A percentile compares a stretch with the other conserved stretches of the same genome.
Conservation (phyloP, 1,284 basidiomycete genomes). For the Trichosporon ovoides region DNA sequence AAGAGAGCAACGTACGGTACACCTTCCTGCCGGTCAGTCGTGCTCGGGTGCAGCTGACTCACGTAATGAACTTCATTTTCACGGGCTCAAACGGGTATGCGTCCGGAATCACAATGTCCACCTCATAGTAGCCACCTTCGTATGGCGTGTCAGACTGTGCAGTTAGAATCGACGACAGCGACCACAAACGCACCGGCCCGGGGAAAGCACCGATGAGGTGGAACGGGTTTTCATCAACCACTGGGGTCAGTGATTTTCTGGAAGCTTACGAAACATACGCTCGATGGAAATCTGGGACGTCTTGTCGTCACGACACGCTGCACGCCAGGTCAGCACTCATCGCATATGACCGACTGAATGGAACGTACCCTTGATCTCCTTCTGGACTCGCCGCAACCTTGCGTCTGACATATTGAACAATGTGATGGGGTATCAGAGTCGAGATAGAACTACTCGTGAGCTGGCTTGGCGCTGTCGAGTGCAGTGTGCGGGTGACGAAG, state of each 20-base stretch:
- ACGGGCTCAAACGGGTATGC: conserved; percentile 94
- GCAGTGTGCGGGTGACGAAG: background rate
- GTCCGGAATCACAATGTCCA: conserved; percentile 92
- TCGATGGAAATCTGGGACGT: conserved; percentile 76
- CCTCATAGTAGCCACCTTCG: conserved; percentile 85
- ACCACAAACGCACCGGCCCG: conserved; percentile 61
- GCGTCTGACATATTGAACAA: conserved; percentile 59
- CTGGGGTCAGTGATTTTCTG: conserved; percentile 29
- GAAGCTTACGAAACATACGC: conserved; percentile 28
- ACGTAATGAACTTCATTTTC: conserved; percentile 95
- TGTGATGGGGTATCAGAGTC: background rate
- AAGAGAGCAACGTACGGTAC: conserved; percentile 59
- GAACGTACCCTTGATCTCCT: conserved; percentile 72
- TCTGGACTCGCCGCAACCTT: conserved; percentile 79
- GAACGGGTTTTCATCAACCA: conserved; percentile 79
- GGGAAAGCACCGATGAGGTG: conserved; percentile 83
- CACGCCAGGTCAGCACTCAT: background rate
- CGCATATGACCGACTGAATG: background rate
- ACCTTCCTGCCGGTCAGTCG: conserved; percentile 57
- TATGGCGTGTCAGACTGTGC: conserved; percentile 71
- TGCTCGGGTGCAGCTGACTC: conserved; percentile 28
- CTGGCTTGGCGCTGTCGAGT: background rate
- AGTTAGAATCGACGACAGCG: background rate
- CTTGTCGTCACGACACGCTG: conserved; percentile 59
- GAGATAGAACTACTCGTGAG: background rate